Base-by-base conservation (phyloP, 139 green algal species). In the Coccomyxa sp. region DNA sequence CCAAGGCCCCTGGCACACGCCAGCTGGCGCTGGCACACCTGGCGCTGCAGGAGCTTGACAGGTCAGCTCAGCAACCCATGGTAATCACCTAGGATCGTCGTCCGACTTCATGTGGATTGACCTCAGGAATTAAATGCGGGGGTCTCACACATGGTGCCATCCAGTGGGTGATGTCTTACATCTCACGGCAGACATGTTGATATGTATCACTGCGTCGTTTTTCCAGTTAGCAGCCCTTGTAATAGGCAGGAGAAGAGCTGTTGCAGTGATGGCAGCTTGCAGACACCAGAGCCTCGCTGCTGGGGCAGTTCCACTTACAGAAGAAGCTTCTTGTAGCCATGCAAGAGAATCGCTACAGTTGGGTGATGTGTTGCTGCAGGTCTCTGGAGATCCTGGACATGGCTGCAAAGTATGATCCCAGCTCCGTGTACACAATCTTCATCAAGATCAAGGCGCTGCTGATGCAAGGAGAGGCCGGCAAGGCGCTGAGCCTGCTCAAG, bases 361-460 rank as follows among this genome's bases (percentile, higher is more conserved):
- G 31, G 35, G 10, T 39, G 5, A 78, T 58, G 1, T 39, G 31
- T n/a, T 24, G 35, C 18, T 22, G 38, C 22, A 81, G 77, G 44
- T 39, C 77, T 24, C 34, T 71, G 12, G 77, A 81, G 7, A 77
- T 55, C 58, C 31, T 81, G 44, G 69, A 70, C 27, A 81, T 81
- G 34, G 77, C 77, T 72, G 40, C 29, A 14, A 39, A 81, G 77
- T 55, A 29, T 18, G 69, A 81, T 68, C 77, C 77, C 24, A 9
- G 33, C 14, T 70, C 39, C 27, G 54, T 81, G 16, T 71, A 55
- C 33, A 76, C 36, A 27, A 24, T 33, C 34, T 81, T 81, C 41
- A 44, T 81, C n/a, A 54, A 69, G 18, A 31, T 81, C 40, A 81
- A 81, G 36, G 69, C 76, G 34, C 77, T 55, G 38, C 41, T 81